phyloP scores from a whole-genome alignment of 108 stramenopile genomes.

The Poteriospumella lacustris region DNA sequence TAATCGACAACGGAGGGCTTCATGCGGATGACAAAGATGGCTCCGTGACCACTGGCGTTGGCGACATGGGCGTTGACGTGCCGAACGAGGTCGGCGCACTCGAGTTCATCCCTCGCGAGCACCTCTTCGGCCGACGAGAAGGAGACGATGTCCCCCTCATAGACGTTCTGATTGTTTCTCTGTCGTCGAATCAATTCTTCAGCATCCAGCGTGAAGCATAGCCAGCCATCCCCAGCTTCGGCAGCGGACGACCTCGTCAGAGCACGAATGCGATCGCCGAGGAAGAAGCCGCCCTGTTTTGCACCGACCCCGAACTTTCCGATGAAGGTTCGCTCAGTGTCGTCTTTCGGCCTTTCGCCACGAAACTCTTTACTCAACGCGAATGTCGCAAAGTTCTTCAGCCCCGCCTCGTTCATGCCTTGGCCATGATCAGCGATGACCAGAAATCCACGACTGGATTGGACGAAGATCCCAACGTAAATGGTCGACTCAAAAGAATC shows the following conservation, averaged over 20 bases:
- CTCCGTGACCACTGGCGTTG: not conserved
- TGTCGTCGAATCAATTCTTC: constrained; percentile 37
- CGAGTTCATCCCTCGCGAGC: not conserved
- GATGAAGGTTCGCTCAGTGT: constrained; percentile 30
- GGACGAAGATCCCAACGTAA: not conserved
- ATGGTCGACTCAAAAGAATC: not conserved
- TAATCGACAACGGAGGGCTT: not conserved
- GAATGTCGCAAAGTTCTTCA: constrained; percentile 44
- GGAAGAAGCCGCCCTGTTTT: constrained; percentile 42
- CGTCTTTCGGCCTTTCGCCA: not conserved
- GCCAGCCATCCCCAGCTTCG: constrained; percentile 29
- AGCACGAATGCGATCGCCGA: constrained; percentile 34
- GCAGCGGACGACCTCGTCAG: constrained; percentile 27
- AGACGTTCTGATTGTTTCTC: constrained; percentile 31
- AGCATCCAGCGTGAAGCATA: constrained; percentile 40
- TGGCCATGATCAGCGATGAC: constrained; percentile 35
- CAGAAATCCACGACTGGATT: not conserved
- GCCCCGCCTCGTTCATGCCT: constrained; percentile 37
- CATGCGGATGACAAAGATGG: not conserved
- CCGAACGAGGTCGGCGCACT: not conserved
- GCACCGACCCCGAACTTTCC: constrained; percentile 48
- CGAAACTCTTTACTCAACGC: constrained; percentile 19
- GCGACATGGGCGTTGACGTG: not conserved
- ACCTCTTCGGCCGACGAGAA: not conserved
- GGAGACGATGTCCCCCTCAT: not conserved